Percentiles rank a stretch among this genome's conserved stretches.
These are phyloP conservation scores for Kuraishia cidri DNA, from an alignment of 805 yeast genomes.

Conservation along the genomic window DNA sequence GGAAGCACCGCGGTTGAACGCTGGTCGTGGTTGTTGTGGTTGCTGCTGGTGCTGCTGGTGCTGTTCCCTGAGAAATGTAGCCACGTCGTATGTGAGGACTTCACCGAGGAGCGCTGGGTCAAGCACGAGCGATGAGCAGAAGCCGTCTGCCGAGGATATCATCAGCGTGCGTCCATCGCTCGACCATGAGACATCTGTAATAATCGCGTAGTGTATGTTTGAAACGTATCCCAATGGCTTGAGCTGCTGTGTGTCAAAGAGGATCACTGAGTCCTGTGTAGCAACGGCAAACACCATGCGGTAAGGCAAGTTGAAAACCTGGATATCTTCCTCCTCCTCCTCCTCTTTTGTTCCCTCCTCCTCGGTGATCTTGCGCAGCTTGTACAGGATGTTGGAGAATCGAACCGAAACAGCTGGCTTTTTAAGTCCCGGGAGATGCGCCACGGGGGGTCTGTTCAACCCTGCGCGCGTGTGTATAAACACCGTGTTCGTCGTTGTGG, in stretches of 20 bases:
- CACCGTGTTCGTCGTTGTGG: conserved; percentile 47
- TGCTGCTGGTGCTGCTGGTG: conserved; percentile 8
- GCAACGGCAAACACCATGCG: conserved; percentile 89
- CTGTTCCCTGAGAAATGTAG: conserved; percentile 8
- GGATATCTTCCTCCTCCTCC: conserved; percentile 1
- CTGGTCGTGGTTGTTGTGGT: conserved; percentile 5
- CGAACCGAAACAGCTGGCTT: conserved; percentile 80
- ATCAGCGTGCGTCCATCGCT: conserved; percentile 62
- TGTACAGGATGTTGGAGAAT: conserved; percentile 64
- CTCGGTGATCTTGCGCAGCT: conserved; percentile 14
- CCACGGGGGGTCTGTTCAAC: conserved; percentile 60
- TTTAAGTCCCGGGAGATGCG: conserved; percentile 68
- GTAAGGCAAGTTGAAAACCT: conserved; percentile 54
- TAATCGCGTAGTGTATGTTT: conserved; percentile 78
- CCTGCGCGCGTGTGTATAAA: conserved; percentile 72
- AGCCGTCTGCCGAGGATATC: conserved; percentile 87
- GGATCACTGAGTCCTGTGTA: conserved; percentile 73
- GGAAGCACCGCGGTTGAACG: no score
- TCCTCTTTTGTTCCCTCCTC: conserved; percentile 1
- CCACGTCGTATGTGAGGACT: conserved; percentile 18
- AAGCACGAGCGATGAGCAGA: conserved; percentile 63
- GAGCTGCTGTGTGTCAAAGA: conserved; percentile 71
- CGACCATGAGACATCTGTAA: conserved; percentile 87
- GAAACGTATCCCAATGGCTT: conserved; percentile 67
- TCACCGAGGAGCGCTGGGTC: conserved; percentile 49